phyloP scores from a whole-genome alignment of 78 protist species.

The Protostelium mycophagum region DNA sequence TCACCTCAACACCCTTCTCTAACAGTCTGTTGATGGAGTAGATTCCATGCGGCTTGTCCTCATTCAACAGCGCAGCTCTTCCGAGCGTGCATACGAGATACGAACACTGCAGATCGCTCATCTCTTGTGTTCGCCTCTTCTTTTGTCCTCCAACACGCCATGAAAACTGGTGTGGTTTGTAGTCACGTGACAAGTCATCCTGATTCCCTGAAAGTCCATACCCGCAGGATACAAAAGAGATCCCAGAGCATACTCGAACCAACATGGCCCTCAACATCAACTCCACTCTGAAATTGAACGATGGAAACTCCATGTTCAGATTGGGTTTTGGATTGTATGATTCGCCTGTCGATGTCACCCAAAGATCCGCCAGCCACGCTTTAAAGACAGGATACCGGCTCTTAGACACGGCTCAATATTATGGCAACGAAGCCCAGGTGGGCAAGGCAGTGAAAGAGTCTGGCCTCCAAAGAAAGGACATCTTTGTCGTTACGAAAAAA shows the following conservation, averaged over 20 bases:
- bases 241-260: no score
- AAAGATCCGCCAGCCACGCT: neutral
- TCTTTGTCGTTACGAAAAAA: neutral
- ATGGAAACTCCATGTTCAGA: neutral
- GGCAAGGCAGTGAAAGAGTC: neutral
- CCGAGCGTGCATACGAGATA: neutral
- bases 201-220: neutral
- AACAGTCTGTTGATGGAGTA: neutral
- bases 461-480: neutral
- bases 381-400: neutral
- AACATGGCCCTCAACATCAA: neutral
- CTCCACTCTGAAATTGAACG: neutral
- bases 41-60: neutral
- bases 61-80: neutral
- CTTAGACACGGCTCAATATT: neutral
- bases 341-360: neutral
- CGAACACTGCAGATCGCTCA: neutral
- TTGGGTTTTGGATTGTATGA: neutral
- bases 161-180: neutral
- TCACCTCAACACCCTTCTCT: neutral
- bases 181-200: neutral
- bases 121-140: neutral
- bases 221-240: no score
- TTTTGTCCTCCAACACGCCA: neutral
- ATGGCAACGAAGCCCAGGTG: neutral